Conservation (phyloP, 2,329 filamentous ascomycete genomes). For the Nemania sp. region DNA sequence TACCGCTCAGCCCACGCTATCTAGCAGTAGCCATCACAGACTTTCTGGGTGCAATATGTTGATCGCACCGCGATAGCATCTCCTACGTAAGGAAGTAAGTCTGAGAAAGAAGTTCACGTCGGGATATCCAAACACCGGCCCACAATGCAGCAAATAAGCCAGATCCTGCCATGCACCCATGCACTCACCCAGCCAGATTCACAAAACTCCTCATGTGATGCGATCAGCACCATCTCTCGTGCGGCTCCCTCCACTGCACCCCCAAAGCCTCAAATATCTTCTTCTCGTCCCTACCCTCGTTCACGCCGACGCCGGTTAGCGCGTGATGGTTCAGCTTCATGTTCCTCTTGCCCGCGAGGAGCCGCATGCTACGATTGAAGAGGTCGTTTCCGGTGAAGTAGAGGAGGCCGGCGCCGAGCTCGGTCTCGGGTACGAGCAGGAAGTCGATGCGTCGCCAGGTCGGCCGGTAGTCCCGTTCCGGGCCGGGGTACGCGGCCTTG, state of each 20-base stretch:
- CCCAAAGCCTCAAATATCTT: constrained; percentile 80
- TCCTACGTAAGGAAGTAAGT: not conserved
- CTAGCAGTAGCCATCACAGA: too few species aligned
- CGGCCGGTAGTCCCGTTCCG: constrained; percentile 41
- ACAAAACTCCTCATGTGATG: not conserved
- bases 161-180: not conserved
- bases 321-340: constrained; percentile 87
- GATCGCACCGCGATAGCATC: not conserved
- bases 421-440: constrained; percentile 76
- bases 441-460: constrained; percentile 85
- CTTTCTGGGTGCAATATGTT: not conserved
- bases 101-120: not conserved
- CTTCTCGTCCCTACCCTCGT: constrained; percentile 75
- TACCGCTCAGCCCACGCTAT: too few species aligned
- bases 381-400: constrained; percentile 97
- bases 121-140: not conserved
- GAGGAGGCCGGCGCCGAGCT: constrained; percentile 84
- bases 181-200: not conserved
- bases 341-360: constrained; percentile 77
- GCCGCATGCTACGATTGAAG: constrained; percentile 84
- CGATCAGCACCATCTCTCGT: constrained; percentile 72
- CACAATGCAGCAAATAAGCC: not conserved
- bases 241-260: constrained; percentile 81
- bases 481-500: constrained; percentile 34
- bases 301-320: constrained; percentile 72